Evolutionary conservation across 1,284 basidiomycete species (phyloP), one percentile per base, ranked within the genome.

Genomic region (Ceratobasidium sp.): DNA sequence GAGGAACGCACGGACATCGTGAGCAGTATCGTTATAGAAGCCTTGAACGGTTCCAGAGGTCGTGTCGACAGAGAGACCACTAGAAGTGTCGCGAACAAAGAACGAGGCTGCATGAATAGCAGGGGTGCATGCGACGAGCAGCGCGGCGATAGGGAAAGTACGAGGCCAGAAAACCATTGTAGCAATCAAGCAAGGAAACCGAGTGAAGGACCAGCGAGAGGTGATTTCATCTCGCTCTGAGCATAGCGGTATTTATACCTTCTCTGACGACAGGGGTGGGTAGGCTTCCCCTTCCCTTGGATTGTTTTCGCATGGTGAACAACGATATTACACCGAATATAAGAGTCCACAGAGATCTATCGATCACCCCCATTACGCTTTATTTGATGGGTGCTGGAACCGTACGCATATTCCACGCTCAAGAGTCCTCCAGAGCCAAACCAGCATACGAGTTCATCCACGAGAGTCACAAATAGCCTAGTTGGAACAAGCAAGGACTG

Each of bases 1-100:
- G 21, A 69, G 64, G 43, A 58, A 73, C 21, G 64, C 63, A 14
- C 73, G 73, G 47, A 73, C 73, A 46, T 13, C 30, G n/a, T 63
- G 28, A 28, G 61, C n/a, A 43, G 66, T 69, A 26, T 69, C 35
- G 47, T 67, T 67, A 21, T 38, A 67, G 41, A 55, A 55, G 3
- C 64, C 64, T 46, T 67, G 64, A 38, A 67, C 64, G 9, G 38
- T 43, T 7, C 64, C 64, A 18, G 52, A 55, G 14, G 49, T 2
- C 4, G 64, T 67, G 38, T 67, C 41, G 23, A 67, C 64, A 1
- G 43, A 18, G 30, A 67, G 52, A 13, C 64, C 64, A 41, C 46
- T 46, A 14, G 64, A 67, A 1, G 64, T 43, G 26, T 67, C 64
- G 9, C 64, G 64, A 18, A 30, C 9, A 13, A 18, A 28, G n/a